Conservation (phyloP, 2,329 filamentous ascomycete species). For the Pestalotiopsis sp. region DNA sequence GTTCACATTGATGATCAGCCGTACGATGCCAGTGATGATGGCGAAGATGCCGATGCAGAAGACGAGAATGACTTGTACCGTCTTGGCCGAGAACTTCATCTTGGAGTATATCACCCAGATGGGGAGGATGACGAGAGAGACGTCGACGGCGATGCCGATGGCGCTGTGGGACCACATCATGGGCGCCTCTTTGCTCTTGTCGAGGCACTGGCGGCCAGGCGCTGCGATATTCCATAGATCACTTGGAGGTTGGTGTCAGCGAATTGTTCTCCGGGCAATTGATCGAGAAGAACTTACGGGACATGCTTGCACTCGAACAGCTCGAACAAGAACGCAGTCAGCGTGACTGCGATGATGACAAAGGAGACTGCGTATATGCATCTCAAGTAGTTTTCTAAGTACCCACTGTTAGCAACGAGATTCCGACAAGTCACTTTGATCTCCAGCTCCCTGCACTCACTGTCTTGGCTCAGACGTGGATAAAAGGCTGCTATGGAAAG, state of each 20-base stretch:
- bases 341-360: conserved; percentile 16
- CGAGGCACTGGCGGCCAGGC: conserved; percentile 8
- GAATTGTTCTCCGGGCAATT: background rate
- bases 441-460: conserved; percentile 23
- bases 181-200: conserved; percentile 10
- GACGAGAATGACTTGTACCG: conserved; percentile 37
- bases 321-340: conserved; percentile 18
- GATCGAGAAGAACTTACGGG: background rate
- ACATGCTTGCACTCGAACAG: conserved; percentile 19
- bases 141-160: conserved; percentile 29
- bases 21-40: conserved; percentile 39
- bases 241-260: background rate
- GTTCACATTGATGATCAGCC: conserved; percentile 37
- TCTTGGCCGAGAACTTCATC: conserved; percentile 36
- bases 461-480: conserved; percentile 35
- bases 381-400: conserved; percentile 7
- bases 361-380: conserved; percentile 12
- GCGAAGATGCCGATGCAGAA: conserved; percentile 41
- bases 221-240: conserved; percentile 9
- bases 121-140: conserved; percentile 36
- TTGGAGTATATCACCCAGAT: conserved; percentile 39
- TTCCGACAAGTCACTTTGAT: background rate
- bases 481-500: conserved; percentile 38
- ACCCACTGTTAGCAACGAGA: background rate
- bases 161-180: conserved; percentile 8